Conservation (phyloP, 805 yeast genomes). For the Brettanomyces custersianus region DNA sequence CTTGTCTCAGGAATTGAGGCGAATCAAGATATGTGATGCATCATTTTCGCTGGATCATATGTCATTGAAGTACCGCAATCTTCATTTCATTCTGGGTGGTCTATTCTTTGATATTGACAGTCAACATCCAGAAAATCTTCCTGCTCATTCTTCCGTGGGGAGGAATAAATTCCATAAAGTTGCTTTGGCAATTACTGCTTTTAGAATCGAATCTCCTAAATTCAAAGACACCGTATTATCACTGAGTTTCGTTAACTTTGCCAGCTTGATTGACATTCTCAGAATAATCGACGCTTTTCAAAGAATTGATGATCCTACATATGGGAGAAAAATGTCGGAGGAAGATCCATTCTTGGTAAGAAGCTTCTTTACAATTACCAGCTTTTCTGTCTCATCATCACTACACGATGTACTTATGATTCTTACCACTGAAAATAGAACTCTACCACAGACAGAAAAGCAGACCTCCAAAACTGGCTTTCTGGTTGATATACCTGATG, state of each 20-base stretch:
- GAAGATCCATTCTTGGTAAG: conserved; percentile 14
- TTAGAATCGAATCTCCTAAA: conserved; percentile 1
- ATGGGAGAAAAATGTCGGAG: conserved; percentile 6
- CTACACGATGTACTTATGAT: conserved; percentile 10
- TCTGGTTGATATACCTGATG: background rate
- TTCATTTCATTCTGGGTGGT: conserved; percentile 3
- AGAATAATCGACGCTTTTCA: conserved; percentile 4
- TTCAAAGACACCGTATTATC: conserved; percentile 4
- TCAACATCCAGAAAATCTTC: conserved; percentile 5
- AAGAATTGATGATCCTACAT: conserved; percentile 7
- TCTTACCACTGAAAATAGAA: background rate
- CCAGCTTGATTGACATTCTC: conserved; percentile 8
- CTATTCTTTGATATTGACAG: conserved; percentile 6
- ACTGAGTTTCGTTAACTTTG: conserved; percentile 10
- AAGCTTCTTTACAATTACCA: conserved; percentile 15
- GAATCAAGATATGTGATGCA: background rate
- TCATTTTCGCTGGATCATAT: conserved; percentile 1
- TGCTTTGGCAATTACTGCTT: conserved; percentile 8
- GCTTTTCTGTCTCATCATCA: conserved; percentile 9
- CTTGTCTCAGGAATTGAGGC: background rate
- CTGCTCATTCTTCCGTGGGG: conserved; percentile 2
- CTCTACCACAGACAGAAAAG: background rate
- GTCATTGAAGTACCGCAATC: background rate
- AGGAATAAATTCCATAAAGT: conserved; percentile 6
- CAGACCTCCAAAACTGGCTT: background rate